Evolutionary conservation across 2,329 filamentous ascomycete species (phyloP), one percentile per base, ranked within the genome.

Genomic region (Penicillium sclerotiorum): DNA sequence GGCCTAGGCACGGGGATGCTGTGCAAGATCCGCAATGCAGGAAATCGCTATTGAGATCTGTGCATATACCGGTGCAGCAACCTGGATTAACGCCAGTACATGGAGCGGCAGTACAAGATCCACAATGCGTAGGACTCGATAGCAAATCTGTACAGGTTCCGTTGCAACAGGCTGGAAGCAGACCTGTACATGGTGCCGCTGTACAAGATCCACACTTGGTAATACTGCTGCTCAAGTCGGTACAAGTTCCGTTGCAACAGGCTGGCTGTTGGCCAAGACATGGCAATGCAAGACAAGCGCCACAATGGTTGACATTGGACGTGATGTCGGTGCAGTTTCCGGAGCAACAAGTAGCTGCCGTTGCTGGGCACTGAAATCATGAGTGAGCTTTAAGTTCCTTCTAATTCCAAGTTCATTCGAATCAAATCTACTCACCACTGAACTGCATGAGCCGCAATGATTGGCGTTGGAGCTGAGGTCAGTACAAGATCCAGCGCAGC

Each of bases 171-270:
- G 47, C 42, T 8, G 54, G 52, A 1, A 41, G 12, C 15, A 35
- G 13, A 5, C 51, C 56, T 4, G 30, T 32, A 25, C 53, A 55
- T n/a, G 53, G 40, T 11, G 37, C 37, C 17, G 38, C 30, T n/a
- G 8, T 17, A 17, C 56, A 58, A 21, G 48, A 42, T n/a, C 53
- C 53, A 23, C 53, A 58, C 20, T 56, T 25, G 5, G 46, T 48
- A 22, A 40, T 8, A 36, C 33, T 47, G 20, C 30, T 42, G 13
- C 28, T 36, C 8, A 56, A n/a, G 52, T 53, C 53, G 4, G 47
- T 40, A 22, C 53, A 53, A 13, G 23, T 43, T 5, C 49, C 49
- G 39, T 23, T 22, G 20, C 50, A 53, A 22, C 54, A 57, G 9
- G 45, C 40, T 11, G 46, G 45, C 0, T 18, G 23, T 17, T 46